Percentiles rank a stretch among this genome's conserved stretches.
Conservation (phyloP, 371 early-diverging fungal genomes). For the Zychaea mexicana region DNA sequence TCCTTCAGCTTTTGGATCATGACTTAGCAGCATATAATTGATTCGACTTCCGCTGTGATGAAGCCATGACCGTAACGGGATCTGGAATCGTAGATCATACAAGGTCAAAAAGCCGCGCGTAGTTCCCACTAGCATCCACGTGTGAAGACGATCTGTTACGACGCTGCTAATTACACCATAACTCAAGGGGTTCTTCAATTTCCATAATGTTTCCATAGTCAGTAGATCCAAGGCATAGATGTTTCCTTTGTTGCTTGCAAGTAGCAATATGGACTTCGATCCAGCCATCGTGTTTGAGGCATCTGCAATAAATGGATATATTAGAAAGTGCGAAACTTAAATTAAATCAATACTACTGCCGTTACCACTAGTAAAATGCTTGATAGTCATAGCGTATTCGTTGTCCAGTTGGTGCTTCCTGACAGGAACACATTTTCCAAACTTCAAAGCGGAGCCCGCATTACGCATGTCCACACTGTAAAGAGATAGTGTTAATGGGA, state of each 20-base stretch:
- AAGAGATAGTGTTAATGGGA: not conserved
- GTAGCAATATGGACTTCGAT: slow-evolving; percentile 73
- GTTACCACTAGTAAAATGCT: slow-evolving; percentile 74
- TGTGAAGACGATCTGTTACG: slow-evolving; percentile 63
- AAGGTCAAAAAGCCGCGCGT: slow-evolving; percentile 79
- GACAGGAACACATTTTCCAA: slow-evolving; percentile 63
- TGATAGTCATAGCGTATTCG: slow-evolving; percentile 71
- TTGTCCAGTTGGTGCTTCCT: slow-evolving; percentile 56
- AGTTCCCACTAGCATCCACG: slow-evolving; percentile 83
- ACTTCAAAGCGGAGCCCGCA: slow-evolving; percentile 52
- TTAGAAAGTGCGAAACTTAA: not conserved
- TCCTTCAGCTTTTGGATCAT: slow-evolving; percentile 46
- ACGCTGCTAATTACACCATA: slow-evolving; percentile 72
- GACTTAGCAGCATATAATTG: slow-evolving; percentile 57
- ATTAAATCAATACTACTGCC: slow-evolving; percentile 4
- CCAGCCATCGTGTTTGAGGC: slow-evolving; percentile 58
- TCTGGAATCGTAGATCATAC: slow-evolving; percentile 86
- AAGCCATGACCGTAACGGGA: slow-evolving; percentile 76
- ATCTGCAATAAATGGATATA: slow-evolving; percentile 19
- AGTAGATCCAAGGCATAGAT: slow-evolving; percentile 79
- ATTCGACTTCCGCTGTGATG: slow-evolving; percentile 79
- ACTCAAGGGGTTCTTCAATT: slow-evolving; percentile 56
- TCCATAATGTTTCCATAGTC: slow-evolving; percentile 72
- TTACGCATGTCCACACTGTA: slow-evolving; percentile 38
- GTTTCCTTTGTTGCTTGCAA: slow-evolving; percentile 77